These are phyloP conservation scores for Citrus inodora DNA, from an alignment of 345 rosid genomes.

Conservation along the genomic window DNA sequence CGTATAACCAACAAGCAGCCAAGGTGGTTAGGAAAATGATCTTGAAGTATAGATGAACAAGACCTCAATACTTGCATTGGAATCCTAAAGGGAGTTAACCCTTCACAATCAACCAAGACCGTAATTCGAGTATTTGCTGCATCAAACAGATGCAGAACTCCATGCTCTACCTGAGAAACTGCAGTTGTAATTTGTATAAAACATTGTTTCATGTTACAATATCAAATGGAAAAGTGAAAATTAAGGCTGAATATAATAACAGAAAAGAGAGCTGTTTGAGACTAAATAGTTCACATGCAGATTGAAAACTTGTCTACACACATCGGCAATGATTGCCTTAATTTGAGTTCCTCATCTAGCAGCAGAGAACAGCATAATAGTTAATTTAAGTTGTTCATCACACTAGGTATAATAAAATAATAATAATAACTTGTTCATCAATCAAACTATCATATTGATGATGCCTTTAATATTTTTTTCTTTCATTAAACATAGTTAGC, in stretches of 20 bases:
- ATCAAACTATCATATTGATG: neutral
- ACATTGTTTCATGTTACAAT: neutral
- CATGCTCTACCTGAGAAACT: slow-evolving; percentile 96
- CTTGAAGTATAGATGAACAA: slow-evolving; percentile 81
- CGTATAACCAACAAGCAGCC: slow-evolving; percentile 79
- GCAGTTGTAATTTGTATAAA: slow-evolving; percentile 19
- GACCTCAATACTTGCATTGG: slow-evolving; percentile 94
- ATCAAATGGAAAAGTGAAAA: neutral
- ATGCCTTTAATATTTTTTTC: slow-evolving; percentile 1
- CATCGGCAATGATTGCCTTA: neutral
- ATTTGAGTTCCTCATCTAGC: neutral
- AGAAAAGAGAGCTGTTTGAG: neutral
- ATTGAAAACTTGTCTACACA: neutral
- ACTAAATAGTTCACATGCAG: neutral
- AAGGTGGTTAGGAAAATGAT: slow-evolving; percentile 84
- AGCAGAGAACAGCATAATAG: neutral
- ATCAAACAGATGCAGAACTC: slow-evolving; percentile 54
- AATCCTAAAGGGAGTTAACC: slow-evolving; percentile 72
- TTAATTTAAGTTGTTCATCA: neutral
- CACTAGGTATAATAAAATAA: neutral
- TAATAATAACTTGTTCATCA: too few relatives aligned
- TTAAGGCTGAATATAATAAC: neutral
- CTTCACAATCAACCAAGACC: slow-evolving; percentile 88
- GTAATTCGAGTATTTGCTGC: slow-evolving; percentile 63
- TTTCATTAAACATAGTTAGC: neutral